Conservation (phyloP, 306 rosid species). For the Albizia julibrissin region DNA sequence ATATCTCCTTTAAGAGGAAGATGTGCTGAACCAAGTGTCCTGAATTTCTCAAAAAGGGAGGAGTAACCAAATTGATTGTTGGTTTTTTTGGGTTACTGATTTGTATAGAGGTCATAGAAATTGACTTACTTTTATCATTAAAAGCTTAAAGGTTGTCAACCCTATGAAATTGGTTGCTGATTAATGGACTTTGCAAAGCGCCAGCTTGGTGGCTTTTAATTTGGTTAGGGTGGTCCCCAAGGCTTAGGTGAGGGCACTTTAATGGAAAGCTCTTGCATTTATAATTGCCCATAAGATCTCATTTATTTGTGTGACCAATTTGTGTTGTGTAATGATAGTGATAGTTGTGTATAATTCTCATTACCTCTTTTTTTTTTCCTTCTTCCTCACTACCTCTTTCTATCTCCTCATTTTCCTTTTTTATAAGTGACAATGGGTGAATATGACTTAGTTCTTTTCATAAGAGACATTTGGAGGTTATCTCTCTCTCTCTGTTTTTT, state of each 20-base stretch:
- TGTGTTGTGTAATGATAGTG: background rate
- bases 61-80: background rate
- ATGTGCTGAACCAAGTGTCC: background rate
- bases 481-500: too few species aligned
- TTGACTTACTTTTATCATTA: background rate
- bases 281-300: background rate
- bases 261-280: conserved; percentile 2
- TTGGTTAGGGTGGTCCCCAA: background rate
- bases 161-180: background rate
- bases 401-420: too few species aligned
- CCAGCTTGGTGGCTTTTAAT: background rate
- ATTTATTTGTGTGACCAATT: background rate
- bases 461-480: too few species aligned
- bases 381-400: too few species aligned
- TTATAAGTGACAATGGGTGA: too few species aligned
- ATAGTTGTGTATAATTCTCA: background rate
- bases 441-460: too few species aligned
- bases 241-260: background rate
- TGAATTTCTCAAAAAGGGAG: background rate
- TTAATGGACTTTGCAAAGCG: background rate
- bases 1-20: background rate
- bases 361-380: background rate
- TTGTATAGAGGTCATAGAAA: background rate
- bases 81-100: background rate
- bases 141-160: background rate